Evolutionary conservation across 805 yeast genomes (phyloP).

Genomic region (Sugiyamaella valdiviana): DNA sequence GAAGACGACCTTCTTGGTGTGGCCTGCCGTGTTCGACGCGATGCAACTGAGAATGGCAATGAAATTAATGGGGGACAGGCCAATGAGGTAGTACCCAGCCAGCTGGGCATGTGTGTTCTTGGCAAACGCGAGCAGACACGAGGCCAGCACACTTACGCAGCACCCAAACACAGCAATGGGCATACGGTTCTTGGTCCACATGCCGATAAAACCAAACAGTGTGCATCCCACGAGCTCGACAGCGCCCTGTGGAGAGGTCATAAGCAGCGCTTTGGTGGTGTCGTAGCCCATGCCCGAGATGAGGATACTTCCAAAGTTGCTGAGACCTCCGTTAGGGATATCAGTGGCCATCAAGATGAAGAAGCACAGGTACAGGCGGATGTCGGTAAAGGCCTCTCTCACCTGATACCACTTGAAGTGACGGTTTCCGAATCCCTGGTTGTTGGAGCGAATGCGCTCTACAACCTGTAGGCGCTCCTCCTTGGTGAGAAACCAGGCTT

Average conservation of each 20-base stretch:
- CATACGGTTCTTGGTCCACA: constrained; percentile 17
- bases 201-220: constrained; percentile 14
- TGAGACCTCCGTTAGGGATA: constrained; percentile 49
- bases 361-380: constrained; percentile 45
- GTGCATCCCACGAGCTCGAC: constrained; percentile 25
- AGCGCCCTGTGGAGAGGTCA: constrained; percentile 30
- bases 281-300: constrained; percentile 30
- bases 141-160: constrained; percentile 30
- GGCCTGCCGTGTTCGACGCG: constrained; percentile 55
- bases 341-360: constrained; percentile 34
- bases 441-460: constrained; percentile 47
- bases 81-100: constrained; percentile 13
- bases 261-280: constrained; percentile 31
- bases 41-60: constrained; percentile 12
- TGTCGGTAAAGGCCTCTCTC: constrained; percentile 44
- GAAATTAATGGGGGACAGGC: constrained; percentile 8
- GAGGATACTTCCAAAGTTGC: constrained; percentile 42
- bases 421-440: constrained; percentile 52
- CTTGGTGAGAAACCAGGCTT: constrained; percentile 41
- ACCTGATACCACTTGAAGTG: constrained; percentile 49
- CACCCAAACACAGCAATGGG: constrained; percentile 43
- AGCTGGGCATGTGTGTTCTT: constrained; percentile 9
- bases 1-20: constrained; percentile 61
- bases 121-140: constrained; percentile 16
- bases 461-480: constrained; percentile 43